Evolutionary conservation across 305 asterid species (phyloP).

Genomic region (Plantago coronopus): DNA sequence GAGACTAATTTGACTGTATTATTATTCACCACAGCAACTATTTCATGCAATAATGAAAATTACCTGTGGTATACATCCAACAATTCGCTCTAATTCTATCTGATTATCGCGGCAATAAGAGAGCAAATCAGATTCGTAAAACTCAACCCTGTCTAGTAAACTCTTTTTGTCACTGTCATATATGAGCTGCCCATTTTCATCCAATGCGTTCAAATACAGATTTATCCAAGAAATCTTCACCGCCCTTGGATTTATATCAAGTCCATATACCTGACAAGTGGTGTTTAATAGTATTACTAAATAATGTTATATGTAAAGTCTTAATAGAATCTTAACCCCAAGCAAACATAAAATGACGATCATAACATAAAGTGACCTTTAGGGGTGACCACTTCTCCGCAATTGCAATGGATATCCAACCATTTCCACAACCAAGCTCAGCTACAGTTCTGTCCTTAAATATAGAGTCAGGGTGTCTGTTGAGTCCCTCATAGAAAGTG

Average conservation of each 20-base stretch:
- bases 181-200: conserved; percentile 80
- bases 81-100: conserved; percentile 89
- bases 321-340: conserved; percentile 15
- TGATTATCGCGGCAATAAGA: conserved; percentile 83
- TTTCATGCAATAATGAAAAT: conserved; percentile 18
- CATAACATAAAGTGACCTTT: conserved; percentile 43
- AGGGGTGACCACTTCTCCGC: conserved; percentile 91
- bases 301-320: conserved; percentile 14
- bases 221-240: conserved; percentile 95
- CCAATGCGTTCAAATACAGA: conserved; percentile 90
- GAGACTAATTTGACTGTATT: conserved; percentile 13
- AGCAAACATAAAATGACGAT: conserved; percentile 28
- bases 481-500: conserved; percentile 95
- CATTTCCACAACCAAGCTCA: conserved; percentile 99
- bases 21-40: conserved; percentile 10
- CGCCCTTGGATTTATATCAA: conserved; percentile 98
- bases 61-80: conserved; percentile 99
- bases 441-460: conserved; percentile 87
- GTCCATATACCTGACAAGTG: conserved; percentile 83
- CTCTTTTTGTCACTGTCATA: conserved; percentile 83
- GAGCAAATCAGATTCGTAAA: conserved; percentile 89
- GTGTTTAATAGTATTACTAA: conserved; percentile 24
- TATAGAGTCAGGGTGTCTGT: conserved; percentile 89
- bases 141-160: conserved; percentile 87
- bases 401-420: conserved; percentile 98